Conservation (phyloP, 495 filamentous ascomycete species). For the Xylaria telfairii region DNA sequence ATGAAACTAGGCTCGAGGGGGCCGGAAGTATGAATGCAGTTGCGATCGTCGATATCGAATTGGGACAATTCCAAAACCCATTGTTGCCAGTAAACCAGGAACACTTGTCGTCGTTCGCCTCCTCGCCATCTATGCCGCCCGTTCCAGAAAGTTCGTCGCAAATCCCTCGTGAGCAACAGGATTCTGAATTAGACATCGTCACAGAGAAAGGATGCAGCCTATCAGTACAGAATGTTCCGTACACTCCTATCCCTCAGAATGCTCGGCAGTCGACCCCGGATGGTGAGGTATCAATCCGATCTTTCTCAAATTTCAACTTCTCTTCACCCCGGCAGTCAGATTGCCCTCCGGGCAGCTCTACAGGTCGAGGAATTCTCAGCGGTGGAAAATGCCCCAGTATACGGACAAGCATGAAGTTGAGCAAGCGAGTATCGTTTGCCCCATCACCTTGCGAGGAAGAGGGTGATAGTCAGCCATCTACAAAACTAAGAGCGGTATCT, state of each 20-base stretch:
- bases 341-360: not conserved
- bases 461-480: constrained; percentile 6
- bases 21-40: not conserved
- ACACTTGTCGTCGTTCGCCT: not conserved
- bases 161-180: not conserved
- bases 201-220: not conserved
- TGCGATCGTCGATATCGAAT: not conserved
- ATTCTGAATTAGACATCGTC: not conserved
- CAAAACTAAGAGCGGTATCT: constrained; percentile 29
- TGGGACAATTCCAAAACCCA: constrained; percentile 16
- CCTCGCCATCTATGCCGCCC: constrained; percentile 1
- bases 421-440: constrained; percentile 36
- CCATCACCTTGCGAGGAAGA: constrained; percentile 24
- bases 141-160: not conserved
- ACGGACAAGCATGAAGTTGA: constrained; percentile 19
- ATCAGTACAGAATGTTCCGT: not conserved
- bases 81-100: not conserved
- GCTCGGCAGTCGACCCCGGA: constrained; percentile 28
- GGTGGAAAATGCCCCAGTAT: constrained; percentile 14
- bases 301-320: constrained; percentile 36
- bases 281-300: constrained; percentile 34
- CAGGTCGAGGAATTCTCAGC: constrained; percentile 25
- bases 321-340: constrained; percentile 26
- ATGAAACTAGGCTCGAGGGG: not conserved
- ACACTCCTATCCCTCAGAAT: constrained; percentile 16